Evolutionary conservation across 805 yeast species (phyloP).

Genomic region (Teunomyces kruisii): DNA sequence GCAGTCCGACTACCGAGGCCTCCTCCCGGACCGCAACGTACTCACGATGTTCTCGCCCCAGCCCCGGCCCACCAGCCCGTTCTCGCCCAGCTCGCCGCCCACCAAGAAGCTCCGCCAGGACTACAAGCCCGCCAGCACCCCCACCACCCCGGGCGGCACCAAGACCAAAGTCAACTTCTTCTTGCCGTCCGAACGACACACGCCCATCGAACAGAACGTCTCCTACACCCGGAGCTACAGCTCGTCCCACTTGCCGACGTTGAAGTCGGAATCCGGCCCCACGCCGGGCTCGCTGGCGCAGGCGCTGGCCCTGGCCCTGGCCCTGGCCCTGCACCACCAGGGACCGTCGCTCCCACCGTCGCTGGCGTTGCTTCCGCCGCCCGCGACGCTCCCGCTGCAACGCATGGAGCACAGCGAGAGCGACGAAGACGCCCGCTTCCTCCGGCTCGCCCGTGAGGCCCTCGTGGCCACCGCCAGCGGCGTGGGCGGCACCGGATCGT

Average conservation of each 20-base stretch:
- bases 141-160: conserved; percentile 7
- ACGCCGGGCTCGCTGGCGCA: too few species aligned
- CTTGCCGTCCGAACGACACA: conserved; percentile 16
- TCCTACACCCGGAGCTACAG: conserved; percentile 9
- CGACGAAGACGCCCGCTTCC: conserved; percentile 54
- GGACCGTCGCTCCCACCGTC: too few species aligned
- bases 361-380: not conserved
- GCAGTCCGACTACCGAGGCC: not conserved
- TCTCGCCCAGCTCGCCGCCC: conserved; percentile 5
- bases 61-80: conserved; percentile 12
- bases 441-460: conserved; percentile 62
- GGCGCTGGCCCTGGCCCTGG: too few species aligned
- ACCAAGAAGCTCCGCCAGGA: conserved; percentile 11
- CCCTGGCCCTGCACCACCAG: too few species aligned
- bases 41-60: conserved; percentile 13
- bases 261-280: too few species aligned
- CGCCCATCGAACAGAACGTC: conserved; percentile 19
- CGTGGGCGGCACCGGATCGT: conserved; percentile 27
- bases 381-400: not conserved
- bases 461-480: conserved; percentile 50
- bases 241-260: too few species aligned
- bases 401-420: not conserved
- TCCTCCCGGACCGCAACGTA: conserved; percentile 3
- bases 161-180: conserved; percentile 9
- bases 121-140: conserved; percentile 6